phyloP scores from a whole-genome alignment of 345 rosid species.

The Populus nigra region DNA sequence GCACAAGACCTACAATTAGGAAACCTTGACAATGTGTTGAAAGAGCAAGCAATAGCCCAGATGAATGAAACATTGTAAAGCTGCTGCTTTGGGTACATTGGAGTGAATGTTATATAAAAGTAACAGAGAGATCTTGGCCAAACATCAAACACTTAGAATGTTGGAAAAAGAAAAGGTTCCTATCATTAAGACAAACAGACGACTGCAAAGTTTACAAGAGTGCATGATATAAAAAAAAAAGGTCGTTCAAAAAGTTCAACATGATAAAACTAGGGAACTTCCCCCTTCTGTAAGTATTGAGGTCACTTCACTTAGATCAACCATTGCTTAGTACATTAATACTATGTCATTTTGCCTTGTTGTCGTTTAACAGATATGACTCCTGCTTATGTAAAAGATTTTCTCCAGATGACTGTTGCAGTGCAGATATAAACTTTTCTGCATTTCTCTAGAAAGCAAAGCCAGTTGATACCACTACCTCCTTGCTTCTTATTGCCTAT shows the following conservation, averaged over 20 bases:
- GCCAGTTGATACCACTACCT: neutral
- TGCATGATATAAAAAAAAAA: neutral
- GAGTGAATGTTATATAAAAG: constrained; percentile 1
- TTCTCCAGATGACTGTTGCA: too few relatives aligned
- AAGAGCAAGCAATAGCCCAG: neutral
- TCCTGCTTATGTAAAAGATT: too few relatives aligned
- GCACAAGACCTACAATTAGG: constrained; percentile 18
- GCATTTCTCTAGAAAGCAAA: neutral
- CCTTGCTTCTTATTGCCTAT: neutral
- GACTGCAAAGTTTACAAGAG: neutral
- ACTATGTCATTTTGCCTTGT: too few relatives aligned
- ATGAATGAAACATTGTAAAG: neutral
- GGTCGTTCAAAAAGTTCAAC: neutral
- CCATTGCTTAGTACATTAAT: neutral
- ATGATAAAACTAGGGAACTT: neutral
- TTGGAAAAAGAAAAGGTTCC: neutral
- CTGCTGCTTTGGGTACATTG: neutral
- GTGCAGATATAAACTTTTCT: neutral
- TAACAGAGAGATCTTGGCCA: neutral
- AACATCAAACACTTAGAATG: neutral
- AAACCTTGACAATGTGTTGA: neutral
- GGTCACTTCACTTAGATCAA: neutral
- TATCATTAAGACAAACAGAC: neutral
- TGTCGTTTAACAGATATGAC: too few relatives aligned
- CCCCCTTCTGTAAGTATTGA: neutral